Percentiles rank a stretch among this genome's conserved stretches.
These are phyloP conservation scores for Panicum virgatum DNA, from an alignment of 202 grass and related monocot genomes.

Conservation along the genomic window DNA sequence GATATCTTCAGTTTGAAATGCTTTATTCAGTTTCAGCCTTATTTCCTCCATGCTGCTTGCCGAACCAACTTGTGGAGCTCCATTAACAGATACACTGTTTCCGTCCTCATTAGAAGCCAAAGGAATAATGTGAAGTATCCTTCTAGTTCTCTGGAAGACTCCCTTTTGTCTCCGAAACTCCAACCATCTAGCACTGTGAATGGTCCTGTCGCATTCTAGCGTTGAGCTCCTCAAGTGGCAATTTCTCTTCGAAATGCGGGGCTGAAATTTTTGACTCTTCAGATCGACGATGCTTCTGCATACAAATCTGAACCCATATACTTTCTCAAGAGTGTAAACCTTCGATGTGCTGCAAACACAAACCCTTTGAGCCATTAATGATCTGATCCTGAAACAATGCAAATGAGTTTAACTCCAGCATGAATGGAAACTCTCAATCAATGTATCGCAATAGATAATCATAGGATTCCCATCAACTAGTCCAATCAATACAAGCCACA, in stretches of 20 bases:
- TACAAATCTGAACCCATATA: conserved; percentile 52
- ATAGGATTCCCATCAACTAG: neutral
- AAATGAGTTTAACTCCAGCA: neutral
- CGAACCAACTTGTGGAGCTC: conserved; percentile 55
- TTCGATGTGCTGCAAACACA: conserved; percentile 66
- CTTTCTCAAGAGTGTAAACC: conserved; percentile 52
- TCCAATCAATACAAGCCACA: conserved; percentile 18
- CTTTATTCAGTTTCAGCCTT: conserved; percentile 74
- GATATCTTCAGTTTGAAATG: conserved; percentile 70
- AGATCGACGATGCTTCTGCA: conserved; percentile 46
- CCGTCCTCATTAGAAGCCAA: conserved; percentile 71
- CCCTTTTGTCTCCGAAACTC: conserved; percentile 53
- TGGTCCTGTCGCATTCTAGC: conserved; percentile 34
- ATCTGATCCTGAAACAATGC: neutral
- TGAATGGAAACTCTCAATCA: neutral
- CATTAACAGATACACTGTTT: conserved; percentile 66
- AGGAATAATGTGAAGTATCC: conserved; percentile 26
- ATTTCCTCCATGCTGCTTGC: conserved; percentile 66
- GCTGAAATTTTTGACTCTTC: conserved; percentile 47
- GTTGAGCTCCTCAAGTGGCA: conserved; percentile 39
- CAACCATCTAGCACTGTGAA: conserved; percentile 50
- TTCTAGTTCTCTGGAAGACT: conserved; percentile 51
- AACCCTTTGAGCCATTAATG: neutral
- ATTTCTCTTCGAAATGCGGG: conserved; percentile 50
- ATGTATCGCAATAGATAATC: neutral